Evolutionary conservation across 2,329 filamentous ascomycete genomes (phyloP), one percentile per base, ranked within the genome.

Genomic region (Penicillium janthinellum): DNA sequence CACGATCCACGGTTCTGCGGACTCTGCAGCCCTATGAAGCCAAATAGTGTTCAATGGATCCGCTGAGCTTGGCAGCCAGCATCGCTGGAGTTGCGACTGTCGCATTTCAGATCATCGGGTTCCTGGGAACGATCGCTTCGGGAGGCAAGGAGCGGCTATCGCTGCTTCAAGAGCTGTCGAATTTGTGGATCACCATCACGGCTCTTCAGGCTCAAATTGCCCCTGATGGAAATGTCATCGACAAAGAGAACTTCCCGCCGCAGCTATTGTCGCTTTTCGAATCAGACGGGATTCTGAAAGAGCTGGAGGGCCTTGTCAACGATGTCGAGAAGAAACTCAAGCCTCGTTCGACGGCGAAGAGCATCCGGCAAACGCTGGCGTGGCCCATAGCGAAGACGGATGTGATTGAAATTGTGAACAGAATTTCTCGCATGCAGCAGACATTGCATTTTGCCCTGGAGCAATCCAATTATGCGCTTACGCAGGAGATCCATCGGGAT

Each of bases 91-190:
- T 64, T 44, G 60, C 60, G 14, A 61, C 62, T 22, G 55, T 51
- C 37, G 49, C 58, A 7, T 64, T 61, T 28, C 58, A 64, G 50
- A 59, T 64, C n/a, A 57, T 64, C 28, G 58, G 60, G 11, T 59
- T 48, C 15, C 47, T 64, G 15, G 48, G 53, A 6, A 55, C 56
- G 3, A 47, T 61, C 12, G 54, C 53, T 5, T 10, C 38, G 12
- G 61, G 61, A 15, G 61, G 60, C 7, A 59, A 61, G 51, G 62
- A 64, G n/a, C 62, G 62, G 11, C 48, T 60, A n/a, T 28, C 28
- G 2, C 35, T 64, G 12, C 52, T 55, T 37, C 45, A 58, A 8
- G 61, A 61, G 35, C n/a, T 63, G 25, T 58, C 57, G 6, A 52
- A 59, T n/a, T 53, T 64, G 28, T 63, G 58, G 60, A 52, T 63